Evolutionary conservation across 2,329 filamentous ascomycete genomes (phyloP), one percentile per base, ranked within the genome.

Genomic region (Arthrinium puccinioides): DNA sequence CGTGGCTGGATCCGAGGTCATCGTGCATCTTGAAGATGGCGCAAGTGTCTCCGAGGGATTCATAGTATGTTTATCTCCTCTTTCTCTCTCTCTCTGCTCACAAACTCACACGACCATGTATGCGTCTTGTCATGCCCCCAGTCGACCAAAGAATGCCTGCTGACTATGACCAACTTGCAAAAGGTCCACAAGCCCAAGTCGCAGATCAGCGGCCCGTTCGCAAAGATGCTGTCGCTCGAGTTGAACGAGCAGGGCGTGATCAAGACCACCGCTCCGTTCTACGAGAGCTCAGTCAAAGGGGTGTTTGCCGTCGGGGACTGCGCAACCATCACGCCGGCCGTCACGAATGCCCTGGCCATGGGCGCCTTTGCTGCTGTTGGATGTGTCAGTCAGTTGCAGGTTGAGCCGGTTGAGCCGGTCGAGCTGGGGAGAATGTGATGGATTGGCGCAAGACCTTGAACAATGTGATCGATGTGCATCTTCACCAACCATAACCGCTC

Each of bases 261-360:
- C 21, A 59, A 65, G 37, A 52, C 55, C 1, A 55, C 53, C 15
- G 44, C 50, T 2, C 69, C 70, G 24, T 71, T 74, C 46, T 59
- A 66, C 27, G 60, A 66, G 49, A 74, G 72, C 4, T 70, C 52
- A 37, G 61, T 74, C 1, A 52, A 55, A 3, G 74, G 74, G 0
- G 67, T 72, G 3, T 76, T 71, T 54, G 72, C 72, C 0, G 69
- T 60, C 1, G 75, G 75, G 0, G 74, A 80, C 52, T 66, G 60
- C 36, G 52, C 51, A 4, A 53, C 54, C 5, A 39, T 43, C 20
- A 19, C 55, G 34, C 49, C 46, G 29, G 36, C 46, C 18, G 48
- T 60, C 31, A 39, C 51, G 4, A 44, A 40, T 19, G 53, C 55
- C 9, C 47, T 48, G 8, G 44, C 42, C 37, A 57, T 54, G 49